Evolutionary conservation across 1,284 basidiomycete genomes (phyloP), one percentile per base, ranked within the genome.

Genomic region (Exobasidium rhododendri): DNA sequence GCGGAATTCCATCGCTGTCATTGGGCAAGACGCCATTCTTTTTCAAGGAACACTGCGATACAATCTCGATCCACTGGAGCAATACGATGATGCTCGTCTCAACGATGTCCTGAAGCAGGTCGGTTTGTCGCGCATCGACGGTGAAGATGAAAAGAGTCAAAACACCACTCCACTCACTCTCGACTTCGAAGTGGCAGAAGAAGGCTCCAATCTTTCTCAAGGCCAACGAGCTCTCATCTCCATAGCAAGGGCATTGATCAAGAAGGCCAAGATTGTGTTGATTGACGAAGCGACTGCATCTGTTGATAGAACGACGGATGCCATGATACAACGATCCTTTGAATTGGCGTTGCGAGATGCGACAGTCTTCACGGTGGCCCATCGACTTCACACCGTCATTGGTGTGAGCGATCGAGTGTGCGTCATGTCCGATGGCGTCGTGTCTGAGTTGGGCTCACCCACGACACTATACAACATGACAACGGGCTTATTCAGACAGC

Each of bases 11-110:
- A 82, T 85, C 59, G 84, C 83, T 2, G 86, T 96, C 73, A 94
- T 97, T 65, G 92, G 92, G 7, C 92, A 96, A 79, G 93, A 96
- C 68, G 88, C 90, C 6, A 71, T 83, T 1, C 73, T 88, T 55
- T 89, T 90, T 78, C 82, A 85, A 78, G 85, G 86, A 1, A 87
- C 86, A 1, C 81, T 89, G 4, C 83, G 88, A 20, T 84, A 84
- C 17, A 88, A 87, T 66, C 81, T 89, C 28, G 88, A 90, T 78
- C 89, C 88, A 0, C 88, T 94, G 80, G 85, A 83, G 45, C 80
- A 85, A 51, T 85, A 89, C 71, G 87, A 65, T 31, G 68, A 75
- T 26, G 61, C 66, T 29, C 32, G 46, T 3, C 61, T 81, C 13
- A 69, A 72, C 66, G 71, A 75, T 30, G 79, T 78, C 0, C 62